Percentiles rank a stretch among this genome's conserved stretches.
phyloP scores from a whole-genome alignment of 2,329 filamentous ascomycete genomes.

The Fusarium sp. region DNA sequence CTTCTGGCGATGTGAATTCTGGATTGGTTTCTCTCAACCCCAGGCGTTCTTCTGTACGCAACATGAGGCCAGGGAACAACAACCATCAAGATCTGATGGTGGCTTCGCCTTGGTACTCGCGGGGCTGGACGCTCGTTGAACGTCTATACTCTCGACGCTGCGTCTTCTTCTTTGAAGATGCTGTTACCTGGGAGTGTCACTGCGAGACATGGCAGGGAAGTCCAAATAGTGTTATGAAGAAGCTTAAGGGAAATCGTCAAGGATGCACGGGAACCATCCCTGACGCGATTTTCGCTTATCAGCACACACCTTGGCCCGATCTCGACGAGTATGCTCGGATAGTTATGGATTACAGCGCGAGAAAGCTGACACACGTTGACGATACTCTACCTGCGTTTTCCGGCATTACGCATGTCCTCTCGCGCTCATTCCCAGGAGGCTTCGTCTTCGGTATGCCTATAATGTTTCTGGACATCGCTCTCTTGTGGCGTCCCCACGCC shows the following conservation, averaged over 20 bases:
- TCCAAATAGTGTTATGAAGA: slow-evolving; percentile 47
- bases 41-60: slow-evolving; percentile 45
- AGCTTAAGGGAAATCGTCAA: slow-evolving; percentile 46
- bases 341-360: slow-evolving; percentile 56
- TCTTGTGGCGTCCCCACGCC: slow-evolving; percentile 59
- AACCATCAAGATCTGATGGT: slow-evolving; percentile 55
- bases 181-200: slow-evolving; percentile 59
- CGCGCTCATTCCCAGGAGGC: slow-evolving; percentile 55
- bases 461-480: slow-evolving; percentile 58
- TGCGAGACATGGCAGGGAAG: slow-evolving; percentile 57
- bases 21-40: slow-evolving; percentile 54
- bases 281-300: slow-evolving; percentile 51
- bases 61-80: slow-evolving; percentile 38
- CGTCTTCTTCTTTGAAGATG: slow-evolving; percentile 58
- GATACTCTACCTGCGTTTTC: slow-evolving; percentile 57
- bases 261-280: slow-evolving; percentile 49
- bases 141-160: slow-evolving; percentile 56
- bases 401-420: slow-evolving; percentile 57
- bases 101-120: slow-evolving; percentile 53
- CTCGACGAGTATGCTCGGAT: slow-evolving; percentile 59
- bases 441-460: slow-evolving; percentile 60
- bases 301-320: slow-evolving; percentile 58
- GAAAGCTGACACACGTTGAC: slow-evolving; percentile 54
- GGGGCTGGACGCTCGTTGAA: slow-evolving; percentile 59
- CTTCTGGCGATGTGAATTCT: slow-evolving; percentile 53